Evolutionary conservation across 768 basidiomycete genomes (phyloP).

Genomic region (Pleurotus ostreatus): DNA sequence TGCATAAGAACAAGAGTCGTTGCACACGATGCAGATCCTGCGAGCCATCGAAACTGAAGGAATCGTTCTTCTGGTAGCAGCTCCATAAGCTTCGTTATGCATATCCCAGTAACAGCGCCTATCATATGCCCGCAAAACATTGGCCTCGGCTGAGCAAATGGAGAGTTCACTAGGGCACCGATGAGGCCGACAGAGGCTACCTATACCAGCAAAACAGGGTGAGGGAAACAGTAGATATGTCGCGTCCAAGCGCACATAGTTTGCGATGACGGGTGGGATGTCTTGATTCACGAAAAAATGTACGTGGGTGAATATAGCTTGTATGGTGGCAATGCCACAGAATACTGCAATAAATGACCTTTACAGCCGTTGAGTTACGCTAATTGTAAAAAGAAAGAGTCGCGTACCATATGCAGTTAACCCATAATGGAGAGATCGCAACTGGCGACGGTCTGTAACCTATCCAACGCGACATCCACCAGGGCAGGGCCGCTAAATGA

Average conservation of each 20-base stretch:
- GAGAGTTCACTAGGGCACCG: conserved; percentile 48
- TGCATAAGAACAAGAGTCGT: conserved; percentile 46
- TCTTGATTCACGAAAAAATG: conserved; percentile 41
- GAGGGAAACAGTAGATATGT: neutral
- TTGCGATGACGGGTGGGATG: conserved; percentile 44
- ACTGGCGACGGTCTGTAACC: no score
- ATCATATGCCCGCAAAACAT: conserved; percentile 50
- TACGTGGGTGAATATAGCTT: conserved; percentile 44
- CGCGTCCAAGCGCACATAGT: conserved; percentile 34
- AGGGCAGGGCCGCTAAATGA: no score
- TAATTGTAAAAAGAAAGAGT: no score
- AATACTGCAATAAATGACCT: conserved; percentile 48
- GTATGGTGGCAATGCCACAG: conserved; percentile 43
- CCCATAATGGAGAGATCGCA: no score
- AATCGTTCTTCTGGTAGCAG: conserved; percentile 38
- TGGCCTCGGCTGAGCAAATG: conserved; percentile 48
- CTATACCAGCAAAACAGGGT: conserved; percentile 21
- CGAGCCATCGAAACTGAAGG: conserved; percentile 43
- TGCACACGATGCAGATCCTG: conserved; percentile 40
- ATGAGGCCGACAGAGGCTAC: conserved; percentile 53
- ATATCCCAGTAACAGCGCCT: conserved; percentile 43
- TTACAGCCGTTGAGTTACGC: no score
- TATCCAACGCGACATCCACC: no score
- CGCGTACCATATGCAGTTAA: no score
- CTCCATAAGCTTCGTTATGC: conserved; percentile 47